These are phyloP conservation scores for Neurospora tetrasperma DNA, from an alignment of 495 filamentous ascomycete species.

Conservation along the genomic window DNA sequence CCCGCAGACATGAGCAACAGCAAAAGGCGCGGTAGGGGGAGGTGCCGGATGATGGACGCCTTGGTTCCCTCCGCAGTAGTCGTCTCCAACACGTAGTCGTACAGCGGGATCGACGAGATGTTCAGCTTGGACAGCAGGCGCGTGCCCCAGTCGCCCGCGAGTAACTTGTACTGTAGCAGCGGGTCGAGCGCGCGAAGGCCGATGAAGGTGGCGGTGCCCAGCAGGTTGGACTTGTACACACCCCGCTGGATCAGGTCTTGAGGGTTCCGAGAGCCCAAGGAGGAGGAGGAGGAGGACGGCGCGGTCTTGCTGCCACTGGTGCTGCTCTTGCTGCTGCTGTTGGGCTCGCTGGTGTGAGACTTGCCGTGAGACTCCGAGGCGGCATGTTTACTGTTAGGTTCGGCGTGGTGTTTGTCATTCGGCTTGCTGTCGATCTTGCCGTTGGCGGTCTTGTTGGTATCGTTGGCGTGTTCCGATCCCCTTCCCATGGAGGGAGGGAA, in stretches of 20 bases:
- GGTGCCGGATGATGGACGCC: constrained; percentile 3
- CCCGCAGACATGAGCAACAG: constrained; percentile 42
- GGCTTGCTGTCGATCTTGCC: background rate
- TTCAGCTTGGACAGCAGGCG: constrained; percentile 14
- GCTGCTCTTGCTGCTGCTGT: background rate
- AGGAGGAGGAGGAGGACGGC: background rate
- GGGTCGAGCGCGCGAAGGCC: constrained; percentile 47
- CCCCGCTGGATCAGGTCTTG: constrained; percentile 25
- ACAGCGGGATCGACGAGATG: constrained; percentile 6
- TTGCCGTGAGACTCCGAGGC: background rate
- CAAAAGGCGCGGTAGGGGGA: constrained; percentile 24
- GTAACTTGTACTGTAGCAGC: constrained; percentile 46
- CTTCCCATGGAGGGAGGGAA: background rate
- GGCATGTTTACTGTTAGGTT: background rate
- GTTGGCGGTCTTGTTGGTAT: background rate
- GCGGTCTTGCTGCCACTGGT: background rate
- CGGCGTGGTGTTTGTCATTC: background rate
- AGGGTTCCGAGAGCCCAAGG: background rate
- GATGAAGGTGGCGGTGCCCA: constrained; percentile 45
- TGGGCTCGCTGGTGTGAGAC: background rate
- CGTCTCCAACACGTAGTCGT: constrained; percentile 5
- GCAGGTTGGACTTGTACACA: constrained; percentile 30
- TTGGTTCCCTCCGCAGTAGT: background rate
- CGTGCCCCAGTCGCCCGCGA: constrained; percentile 15
- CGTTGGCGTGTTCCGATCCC: background rate